Evolutionary conservation across 164 flowering plant genomes (phyloP), one percentile per base, ranked within the genome.

Genomic region (Macadamia integrifolia): DNA sequence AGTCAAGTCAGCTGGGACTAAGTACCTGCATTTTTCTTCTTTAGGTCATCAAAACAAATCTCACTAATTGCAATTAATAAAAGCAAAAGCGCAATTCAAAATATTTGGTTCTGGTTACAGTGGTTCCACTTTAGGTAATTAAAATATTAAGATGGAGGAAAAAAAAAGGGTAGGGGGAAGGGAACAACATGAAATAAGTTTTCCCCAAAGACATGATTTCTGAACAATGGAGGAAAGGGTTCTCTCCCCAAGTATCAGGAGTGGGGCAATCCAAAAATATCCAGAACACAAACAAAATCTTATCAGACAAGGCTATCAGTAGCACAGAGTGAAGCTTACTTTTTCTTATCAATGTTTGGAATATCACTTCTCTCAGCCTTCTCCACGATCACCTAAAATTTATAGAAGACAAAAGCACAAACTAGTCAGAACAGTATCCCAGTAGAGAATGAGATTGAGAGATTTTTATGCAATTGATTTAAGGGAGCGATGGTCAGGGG

Each of bases 321-420:
- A 53, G 18, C 17, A 53, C 1, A n/a, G 57, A 53, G 57, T 53
- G 42, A 17, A 12, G 57, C 57, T 84, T 75, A 88, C 97, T 91
- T 91, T 67, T 88, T 91, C 88, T 87, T 91, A 72, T 91, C 97
- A 50, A 90, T 90, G 76, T 82, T 81, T 6, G 96, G 90, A 14
- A 53, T 53, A 3, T 53, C 57, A 53, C 57, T 53, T 53, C 57
- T 53, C 18, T 53, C 57, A 53, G 57, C 57, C 57, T 53, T 53
- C 57, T 53, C 57, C 57, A 53, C 57, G 6, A 53, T 53, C 57
- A 53, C 57, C 57, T 53, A 13, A 53, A 14, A 53, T 12, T 53
- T 35, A 35, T 5, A 14, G 14, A 53, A 53, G 57, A n/a, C 15
- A 53, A 1, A 23, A 4, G 57, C 15, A 8, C 3, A 53, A 14